Base-by-base conservation (phyloP, 805 yeast species). In the Kodamaea fukazawae region DNA sequence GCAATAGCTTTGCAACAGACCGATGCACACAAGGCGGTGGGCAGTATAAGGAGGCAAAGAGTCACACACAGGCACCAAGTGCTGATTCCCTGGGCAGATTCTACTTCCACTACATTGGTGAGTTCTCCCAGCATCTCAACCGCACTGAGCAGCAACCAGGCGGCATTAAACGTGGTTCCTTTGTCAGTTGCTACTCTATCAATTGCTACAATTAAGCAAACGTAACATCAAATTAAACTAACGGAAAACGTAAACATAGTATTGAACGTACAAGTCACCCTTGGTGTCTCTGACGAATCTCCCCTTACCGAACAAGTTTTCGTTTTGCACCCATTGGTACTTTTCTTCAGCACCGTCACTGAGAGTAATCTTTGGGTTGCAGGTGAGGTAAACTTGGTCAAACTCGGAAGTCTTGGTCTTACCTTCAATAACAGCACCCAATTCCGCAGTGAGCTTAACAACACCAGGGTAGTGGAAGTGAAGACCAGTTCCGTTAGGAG, bases 261-360 rank as follows among this genome's bases (percentile, higher is more conserved):
- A 80, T 59, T 81, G 84, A 29, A 81, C 84, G 44, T 60, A 68
- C 42, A 77, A 55, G 2, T 27, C 47, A 14, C 75, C 79, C 5
- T 62, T 51, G 3, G 55, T 64, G 45, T 73, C 75, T 49, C 81
- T 67, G 34, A 73, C 52, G 50, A 79, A 79, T 42, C 82, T 68
- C 25, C 87, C 86, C 53, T 71, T 76, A 14, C 83, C 86, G 15
- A 78, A 35, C 41, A 78, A 63, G 47, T 68, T 74, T 54, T 73
- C 70, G 34, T 60, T 54, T 31, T 61, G 46, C 12, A 72, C 71
- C 87, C 87, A 81, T 46, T 65, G 55, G 51, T 57, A 61, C 48
- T 73, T 75, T 11, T 61, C 71, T 29, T 61, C 69, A 28, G 68
- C 66, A 15, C 54, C 58, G 10, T 62, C 68, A 44, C 69, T 76